Evolutionary conservation across 352 stramenopile species (phyloP).

Genomic region (Pythium brassicae): DNA sequence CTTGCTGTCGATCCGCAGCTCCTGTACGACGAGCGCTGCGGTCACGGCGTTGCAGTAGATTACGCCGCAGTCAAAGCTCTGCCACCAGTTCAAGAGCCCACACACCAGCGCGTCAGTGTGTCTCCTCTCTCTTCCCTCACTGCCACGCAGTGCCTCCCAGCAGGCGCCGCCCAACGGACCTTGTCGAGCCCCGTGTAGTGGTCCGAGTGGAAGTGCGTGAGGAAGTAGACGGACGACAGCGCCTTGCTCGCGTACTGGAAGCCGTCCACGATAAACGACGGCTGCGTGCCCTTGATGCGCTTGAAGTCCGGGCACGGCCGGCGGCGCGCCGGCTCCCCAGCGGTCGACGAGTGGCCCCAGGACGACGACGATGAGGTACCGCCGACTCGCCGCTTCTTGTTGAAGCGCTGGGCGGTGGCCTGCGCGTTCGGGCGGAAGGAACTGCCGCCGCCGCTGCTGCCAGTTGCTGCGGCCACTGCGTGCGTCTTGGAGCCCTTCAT

Average conservation of each 20-base stretch:
- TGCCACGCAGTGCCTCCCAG: neutral
- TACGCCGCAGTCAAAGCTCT: conserved; percentile 87
- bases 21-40: conserved; percentile 87
- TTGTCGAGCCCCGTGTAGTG: conserved; percentile 93
- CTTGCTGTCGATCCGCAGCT: conserved; percentile 89
- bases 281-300: conserved; percentile 66
- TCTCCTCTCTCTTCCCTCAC: neutral
- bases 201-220: conserved; percentile 98
- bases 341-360: conserved; percentile 3
- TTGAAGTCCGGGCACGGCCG: conserved; percentile 72
- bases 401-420: conserved; percentile 20
- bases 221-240: conserved; percentile 90
- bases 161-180: conserved; percentile 16
- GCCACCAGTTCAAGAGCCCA: too few relatives aligned
- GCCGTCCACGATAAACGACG: conserved; percentile 85
- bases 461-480: conserved; percentile 20
- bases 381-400: conserved; percentile 17
- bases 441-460: neutral
- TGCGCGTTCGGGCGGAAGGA: conserved; percentile 1
- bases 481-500: conserved; percentile 77
- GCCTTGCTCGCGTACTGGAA: conserved; percentile 77
- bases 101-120: neutral
- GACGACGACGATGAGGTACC: conserved; percentile 7
- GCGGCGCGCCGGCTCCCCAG: neutral
- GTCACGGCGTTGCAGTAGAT: conserved; percentile 96